Conservation (phyloP, 345 rosid species). For the Ceriops zippeliana region DNA sequence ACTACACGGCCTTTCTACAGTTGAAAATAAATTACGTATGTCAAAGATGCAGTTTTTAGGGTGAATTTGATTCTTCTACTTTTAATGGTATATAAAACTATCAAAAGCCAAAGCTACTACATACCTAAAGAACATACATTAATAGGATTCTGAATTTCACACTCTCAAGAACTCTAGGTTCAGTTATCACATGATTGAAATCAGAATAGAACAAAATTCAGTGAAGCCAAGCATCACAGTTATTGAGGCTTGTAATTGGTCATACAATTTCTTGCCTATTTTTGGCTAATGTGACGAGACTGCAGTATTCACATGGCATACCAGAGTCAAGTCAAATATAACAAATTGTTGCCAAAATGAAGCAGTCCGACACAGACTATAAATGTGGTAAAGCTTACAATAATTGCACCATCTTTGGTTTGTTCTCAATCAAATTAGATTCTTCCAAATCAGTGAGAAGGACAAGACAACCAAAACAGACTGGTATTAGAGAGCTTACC, state of each 20-base stretch:
- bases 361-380: neutral
- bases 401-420: neutral
- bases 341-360: neutral
- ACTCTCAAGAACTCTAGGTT: neutral
- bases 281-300: neutral
- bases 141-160: neutral
- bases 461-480: neutral
- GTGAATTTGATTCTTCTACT: neutral
- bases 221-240: neutral
- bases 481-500: conserved; percentile 37
- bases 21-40: neutral
- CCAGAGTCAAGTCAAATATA: neutral
- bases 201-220: neutral
- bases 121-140: neutral
- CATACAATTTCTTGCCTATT: neutral
- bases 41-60: neutral
- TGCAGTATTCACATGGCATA: neutral
- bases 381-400: neutral
- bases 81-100: neutral
- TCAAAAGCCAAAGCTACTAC: neutral
- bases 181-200: neutral
- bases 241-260: neutral
- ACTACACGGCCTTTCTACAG: neutral
- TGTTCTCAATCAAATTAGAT: neutral
- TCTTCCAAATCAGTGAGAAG: neutral